These are phyloP conservation scores for Acacia pycnantha DNA, from an alignment of 331 rosid species.

Conservation along the genomic window DNA sequence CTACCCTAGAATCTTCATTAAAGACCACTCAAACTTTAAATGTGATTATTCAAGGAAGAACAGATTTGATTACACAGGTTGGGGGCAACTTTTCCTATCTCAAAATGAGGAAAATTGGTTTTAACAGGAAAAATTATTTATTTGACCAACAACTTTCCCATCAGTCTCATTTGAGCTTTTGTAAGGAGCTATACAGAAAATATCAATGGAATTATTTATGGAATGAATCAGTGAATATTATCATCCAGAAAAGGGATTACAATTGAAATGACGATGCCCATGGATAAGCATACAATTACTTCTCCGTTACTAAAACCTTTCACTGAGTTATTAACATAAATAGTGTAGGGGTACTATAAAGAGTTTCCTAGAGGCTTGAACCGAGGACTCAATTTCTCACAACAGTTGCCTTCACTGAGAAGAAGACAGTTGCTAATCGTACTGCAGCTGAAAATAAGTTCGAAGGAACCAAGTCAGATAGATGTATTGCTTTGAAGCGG, in stretches of 20 bases:
- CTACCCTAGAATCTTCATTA: background rate
- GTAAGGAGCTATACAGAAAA: background rate
- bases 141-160: background rate
- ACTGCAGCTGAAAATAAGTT: background rate
- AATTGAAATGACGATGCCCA: background rate
- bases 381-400: conserved; percentile 1
- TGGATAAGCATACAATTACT: background rate
- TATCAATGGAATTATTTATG: background rate
- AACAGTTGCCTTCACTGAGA: background rate
- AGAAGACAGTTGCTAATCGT: background rate
- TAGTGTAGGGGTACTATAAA: background rate
- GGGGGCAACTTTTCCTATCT: background rate
- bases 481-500: background rate
- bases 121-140: background rate
- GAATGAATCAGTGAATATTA: background rate
- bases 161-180: background rate
- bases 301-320: background rate
- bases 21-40: background rate
- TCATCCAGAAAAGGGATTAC: background rate
- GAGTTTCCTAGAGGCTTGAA: background rate
- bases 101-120: background rate
- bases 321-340: background rate
- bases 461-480: background rate
- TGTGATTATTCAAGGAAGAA: background rate
- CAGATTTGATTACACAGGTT: background rate